These are phyloP conservation scores for Ogataea degrootiae DNA, from an alignment of 805 yeast genomes.

Conservation along the genomic window DNA sequence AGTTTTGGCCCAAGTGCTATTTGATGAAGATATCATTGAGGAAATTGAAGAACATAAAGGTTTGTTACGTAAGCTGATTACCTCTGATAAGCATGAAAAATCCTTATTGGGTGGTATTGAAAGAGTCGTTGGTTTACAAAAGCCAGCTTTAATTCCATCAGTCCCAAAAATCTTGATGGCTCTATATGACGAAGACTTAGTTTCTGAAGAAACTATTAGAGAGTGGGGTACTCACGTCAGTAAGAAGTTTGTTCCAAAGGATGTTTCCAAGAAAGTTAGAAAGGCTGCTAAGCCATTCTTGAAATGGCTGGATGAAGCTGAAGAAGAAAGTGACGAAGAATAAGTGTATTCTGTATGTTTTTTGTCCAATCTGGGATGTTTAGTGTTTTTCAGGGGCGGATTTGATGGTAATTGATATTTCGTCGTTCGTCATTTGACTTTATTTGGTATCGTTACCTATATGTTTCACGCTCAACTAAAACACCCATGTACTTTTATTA, in stretches of 20 bases:
- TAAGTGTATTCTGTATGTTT: background rate
- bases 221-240: constrained; percentile 90
- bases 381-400: background rate
- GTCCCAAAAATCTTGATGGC: constrained; percentile 80
- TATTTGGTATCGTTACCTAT: too few species aligned
- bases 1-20: constrained; percentile 87
- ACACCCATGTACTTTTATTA: too few species aligned
- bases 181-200: constrained; percentile 77
- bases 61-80: constrained; percentile 70
- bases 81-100: constrained; percentile 67
- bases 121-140: constrained; percentile 80
- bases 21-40: constrained; percentile 68
- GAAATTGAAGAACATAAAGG: constrained; percentile 79
- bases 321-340: constrained; percentile 51
- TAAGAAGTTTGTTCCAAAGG: constrained; percentile 91
- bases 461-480: too few species aligned
- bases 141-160: constrained; percentile 59
- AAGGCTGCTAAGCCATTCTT: constrained; percentile 95
- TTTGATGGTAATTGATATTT: too few species aligned
- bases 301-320: constrained; percentile 94
- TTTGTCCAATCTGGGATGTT: background rate
- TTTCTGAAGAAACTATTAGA: constrained; percentile 75
- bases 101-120: constrained; percentile 95
- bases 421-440: too few species aligned
- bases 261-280: constrained; percentile 86